phyloP scores from a whole-genome alignment of 139 green algal species.

The Micractinium conductrix region DNA sequence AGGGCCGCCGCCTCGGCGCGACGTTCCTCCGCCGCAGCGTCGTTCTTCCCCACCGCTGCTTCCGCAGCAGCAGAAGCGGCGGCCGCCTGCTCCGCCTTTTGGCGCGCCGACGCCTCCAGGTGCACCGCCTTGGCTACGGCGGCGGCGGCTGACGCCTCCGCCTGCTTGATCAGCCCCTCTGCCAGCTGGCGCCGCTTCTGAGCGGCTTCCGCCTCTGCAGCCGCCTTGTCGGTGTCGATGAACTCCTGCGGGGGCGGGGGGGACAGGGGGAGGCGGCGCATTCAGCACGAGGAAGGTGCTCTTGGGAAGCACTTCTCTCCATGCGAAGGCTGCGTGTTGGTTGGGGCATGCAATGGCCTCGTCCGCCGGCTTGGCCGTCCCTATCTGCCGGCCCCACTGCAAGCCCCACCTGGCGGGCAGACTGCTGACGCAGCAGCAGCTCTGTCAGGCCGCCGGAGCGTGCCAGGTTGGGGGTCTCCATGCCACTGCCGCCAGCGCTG shows the following conservation, averaged over 20 bases:
- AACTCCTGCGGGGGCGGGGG: conserved; percentile 17
- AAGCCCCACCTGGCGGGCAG: too few species aligned
- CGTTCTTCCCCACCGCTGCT: neutral
- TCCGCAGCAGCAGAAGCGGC: neutral
- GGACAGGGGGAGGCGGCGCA: too few species aligned
- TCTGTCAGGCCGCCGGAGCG: conserved; percentile 13
- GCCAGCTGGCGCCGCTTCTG: neutral
- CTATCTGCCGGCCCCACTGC: too few species aligned
- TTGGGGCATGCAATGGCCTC: too few species aligned
- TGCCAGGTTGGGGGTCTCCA: neutral
- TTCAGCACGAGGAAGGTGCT: too few species aligned
- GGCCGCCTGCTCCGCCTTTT: neutral
- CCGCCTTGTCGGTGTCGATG: neutral
- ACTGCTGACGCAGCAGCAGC: neutral
- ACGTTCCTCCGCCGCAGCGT: neutral
- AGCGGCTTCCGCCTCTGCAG: neutral
- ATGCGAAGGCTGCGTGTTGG: too few species aligned
- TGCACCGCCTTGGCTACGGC: neutral
- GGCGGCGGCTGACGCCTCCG: neutral
- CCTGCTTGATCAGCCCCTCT: neutral
- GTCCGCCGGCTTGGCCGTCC: too few species aligned
- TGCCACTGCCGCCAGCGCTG: neutral
- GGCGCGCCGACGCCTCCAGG: neutral
- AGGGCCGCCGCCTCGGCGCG: conserved; percentile 12
- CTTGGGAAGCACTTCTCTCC: too few species aligned